Evolutionary conservation across 139 green algal genomes (phyloP).

Genomic region (Zygnema circumcarinatum): DNA sequence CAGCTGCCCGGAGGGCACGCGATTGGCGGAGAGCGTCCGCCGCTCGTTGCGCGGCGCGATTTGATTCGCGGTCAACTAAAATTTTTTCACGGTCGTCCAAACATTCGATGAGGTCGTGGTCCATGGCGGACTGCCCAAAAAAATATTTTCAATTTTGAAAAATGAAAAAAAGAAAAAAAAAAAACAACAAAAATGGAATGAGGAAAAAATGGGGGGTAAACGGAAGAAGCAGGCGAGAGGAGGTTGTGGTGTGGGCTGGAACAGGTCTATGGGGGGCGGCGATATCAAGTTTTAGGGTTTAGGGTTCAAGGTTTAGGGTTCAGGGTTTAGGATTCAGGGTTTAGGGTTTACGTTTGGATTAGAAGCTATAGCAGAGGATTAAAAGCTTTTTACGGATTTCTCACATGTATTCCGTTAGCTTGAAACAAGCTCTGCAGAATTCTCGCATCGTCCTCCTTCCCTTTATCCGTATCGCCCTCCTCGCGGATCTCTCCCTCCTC

Average conservation of each 20-base stretch:
- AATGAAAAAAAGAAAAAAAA: no score
- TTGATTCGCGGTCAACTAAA: slow-evolving; percentile 71
- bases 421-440: slow-evolving; percentile 86
- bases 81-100: slow-evolving; percentile 73
- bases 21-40: slow-evolving; percentile 77
- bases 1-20: slow-evolving; percentile 31
- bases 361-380: no score
- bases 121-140: slow-evolving; percentile 75
- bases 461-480: slow-evolving; percentile 2
- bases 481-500: slow-evolving; percentile 17
- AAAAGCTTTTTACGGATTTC: no score
- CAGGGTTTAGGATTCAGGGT: no score
- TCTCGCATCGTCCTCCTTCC: slow-evolving; percentile 67
- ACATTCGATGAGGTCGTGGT: slow-evolving; percentile 83
- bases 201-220: slow-evolving; percentile 1
- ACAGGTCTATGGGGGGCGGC: no score
- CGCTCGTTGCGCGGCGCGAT: slow-evolving; percentile 59
- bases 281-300: no score
- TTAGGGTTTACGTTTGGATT: no score
- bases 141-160: no score
- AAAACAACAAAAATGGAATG: no score
- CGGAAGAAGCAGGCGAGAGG: slow-evolving; percentile 38
- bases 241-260: background rate
- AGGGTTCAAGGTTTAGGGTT: no score
- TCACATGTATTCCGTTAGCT: slow-evolving; percentile 71